Conservation (phyloP, 768 basidiomycete species). For the Tylopilus cervinicoccineus region DNA sequence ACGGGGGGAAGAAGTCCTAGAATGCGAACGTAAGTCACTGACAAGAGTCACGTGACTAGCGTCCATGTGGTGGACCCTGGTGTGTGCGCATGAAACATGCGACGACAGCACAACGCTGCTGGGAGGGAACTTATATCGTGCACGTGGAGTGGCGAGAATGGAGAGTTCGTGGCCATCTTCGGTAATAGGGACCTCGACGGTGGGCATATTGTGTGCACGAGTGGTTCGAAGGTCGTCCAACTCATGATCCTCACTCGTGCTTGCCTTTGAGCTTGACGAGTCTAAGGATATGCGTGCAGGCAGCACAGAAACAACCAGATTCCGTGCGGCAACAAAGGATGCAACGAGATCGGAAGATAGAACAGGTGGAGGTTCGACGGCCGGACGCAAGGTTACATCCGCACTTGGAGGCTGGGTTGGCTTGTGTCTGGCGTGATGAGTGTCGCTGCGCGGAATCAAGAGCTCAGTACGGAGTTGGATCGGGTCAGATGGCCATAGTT, state of each 20-base stretch:
- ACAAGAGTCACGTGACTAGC: neutral
- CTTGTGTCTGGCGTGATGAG: slow-evolving; percentile 5
- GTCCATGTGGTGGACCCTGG: neutral
- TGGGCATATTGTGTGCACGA: neutral
- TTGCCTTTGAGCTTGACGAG: slow-evolving; percentile 27
- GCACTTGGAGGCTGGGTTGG: neutral
- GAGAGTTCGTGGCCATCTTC: slow-evolving; percentile 16
- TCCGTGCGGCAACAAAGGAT: slow-evolving; percentile 19
- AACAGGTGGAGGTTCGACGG: neutral
- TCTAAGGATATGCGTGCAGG: slow-evolving; percentile 29
- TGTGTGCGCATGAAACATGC: neutral
- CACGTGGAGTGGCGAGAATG: neutral
- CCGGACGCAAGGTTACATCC: neutral
- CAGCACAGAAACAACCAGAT: slow-evolving; percentile 21
- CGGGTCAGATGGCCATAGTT: slow-evolving; percentile 90
- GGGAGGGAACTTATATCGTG: neutral
- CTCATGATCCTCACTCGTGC: slow-evolving; percentile 28
- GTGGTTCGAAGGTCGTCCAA: slow-evolving; percentile 14
- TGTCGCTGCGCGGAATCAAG: slow-evolving; percentile 55
- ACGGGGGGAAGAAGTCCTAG: slow-evolving; percentile 1
- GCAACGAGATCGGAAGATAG: slow-evolving; percentile 7
- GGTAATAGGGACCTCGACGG: neutral
- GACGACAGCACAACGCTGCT: neutral
- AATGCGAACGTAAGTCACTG: neutral
- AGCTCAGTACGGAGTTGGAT: slow-evolving; percentile 84